phyloP scores from a whole-genome alignment of 306 rosid genomes.

The Castanea crenata region DNA sequence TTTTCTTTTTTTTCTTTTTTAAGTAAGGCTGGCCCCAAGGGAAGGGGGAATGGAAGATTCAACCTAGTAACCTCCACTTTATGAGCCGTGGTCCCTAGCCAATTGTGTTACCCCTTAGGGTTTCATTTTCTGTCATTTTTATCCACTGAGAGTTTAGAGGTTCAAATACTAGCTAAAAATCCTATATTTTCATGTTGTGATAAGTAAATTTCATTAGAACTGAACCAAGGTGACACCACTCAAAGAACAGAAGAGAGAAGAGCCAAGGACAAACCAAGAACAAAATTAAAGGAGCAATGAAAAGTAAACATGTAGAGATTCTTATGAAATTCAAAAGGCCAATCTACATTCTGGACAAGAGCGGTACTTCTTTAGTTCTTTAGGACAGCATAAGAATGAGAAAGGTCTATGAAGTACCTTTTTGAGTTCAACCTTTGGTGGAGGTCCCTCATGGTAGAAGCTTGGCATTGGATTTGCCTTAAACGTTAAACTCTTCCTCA shows the following conservation, averaged over 20 bases:
- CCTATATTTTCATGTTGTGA: not conserved
- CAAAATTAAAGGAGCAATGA: not conserved
- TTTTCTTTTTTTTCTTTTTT: too few species aligned
- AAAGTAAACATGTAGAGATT: not conserved
- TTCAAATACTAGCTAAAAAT: not conserved
- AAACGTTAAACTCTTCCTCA: slow-evolving; percentile 86
- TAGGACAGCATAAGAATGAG: slow-evolving; percentile 19
- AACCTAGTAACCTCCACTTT: too few species aligned
- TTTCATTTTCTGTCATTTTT: not conserved
- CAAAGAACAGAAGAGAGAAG: not conserved
- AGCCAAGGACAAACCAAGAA: not conserved
- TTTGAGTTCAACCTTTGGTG: slow-evolving; percentile 87
- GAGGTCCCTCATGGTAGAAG: slow-evolving; percentile 97
- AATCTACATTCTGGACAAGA: not conserved
- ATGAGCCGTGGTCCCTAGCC: too few species aligned
- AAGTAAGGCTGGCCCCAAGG: too few species aligned
- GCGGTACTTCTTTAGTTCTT: not conserved
- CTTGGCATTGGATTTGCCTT: slow-evolving; percentile 98
- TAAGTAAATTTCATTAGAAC: not conserved
- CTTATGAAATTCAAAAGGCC: not conserved
- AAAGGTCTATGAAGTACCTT: slow-evolving; percentile 50
- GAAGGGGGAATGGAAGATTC: too few species aligned
- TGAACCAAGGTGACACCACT: not conserved
- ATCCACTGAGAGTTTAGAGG: not conserved
- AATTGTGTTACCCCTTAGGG: too few species aligned